Evolutionary conservation across 2,329 filamentous ascomycete genomes (phyloP).

Genomic region (Hortaea werneckii): DNA sequence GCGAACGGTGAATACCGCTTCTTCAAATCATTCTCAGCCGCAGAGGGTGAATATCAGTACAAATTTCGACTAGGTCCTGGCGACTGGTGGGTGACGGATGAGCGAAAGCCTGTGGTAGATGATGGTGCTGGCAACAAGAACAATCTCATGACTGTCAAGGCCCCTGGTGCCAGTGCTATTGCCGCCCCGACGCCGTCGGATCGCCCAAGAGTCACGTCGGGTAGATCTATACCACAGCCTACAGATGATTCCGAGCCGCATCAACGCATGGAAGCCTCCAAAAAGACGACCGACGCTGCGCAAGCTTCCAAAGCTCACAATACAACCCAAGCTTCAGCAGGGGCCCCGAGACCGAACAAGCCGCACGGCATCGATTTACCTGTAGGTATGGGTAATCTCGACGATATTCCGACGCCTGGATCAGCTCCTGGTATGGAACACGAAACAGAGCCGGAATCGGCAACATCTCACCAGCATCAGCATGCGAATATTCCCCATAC

Average conservation of each 20-base stretch:
- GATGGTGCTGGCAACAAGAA: conserved; percentile 46
- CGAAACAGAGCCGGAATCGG: neutral
- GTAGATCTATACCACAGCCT: neutral
- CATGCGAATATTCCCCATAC: neutral
- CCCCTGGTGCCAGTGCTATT: neutral
- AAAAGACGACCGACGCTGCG: conserved; percentile 7
- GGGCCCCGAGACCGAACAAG: neutral
- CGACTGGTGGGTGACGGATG: conserved; percentile 62
- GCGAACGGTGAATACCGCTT: conserved; percentile 47
- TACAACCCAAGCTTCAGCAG: neutral
- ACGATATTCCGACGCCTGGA: neutral
- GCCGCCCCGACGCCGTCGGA: neutral
- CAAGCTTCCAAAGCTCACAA: conserved; percentile 1
- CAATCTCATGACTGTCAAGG: conserved; percentile 37
- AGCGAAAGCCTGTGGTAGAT: conserved; percentile 45
- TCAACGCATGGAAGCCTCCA: neutral
- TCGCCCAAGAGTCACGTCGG: neutral
- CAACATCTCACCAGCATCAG: neutral
- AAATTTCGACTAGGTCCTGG: conserved; percentile 60
- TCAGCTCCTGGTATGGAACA: neutral
- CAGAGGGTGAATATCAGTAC: conserved; percentile 57
- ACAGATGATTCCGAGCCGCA: neutral
- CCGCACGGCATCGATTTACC: conserved; percentile 1
- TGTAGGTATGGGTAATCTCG: conserved; percentile 4
- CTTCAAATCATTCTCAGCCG: conserved; percentile 44